Evolutionary conservation across 2,329 filamentous ascomycete genomes (phyloP).

Genomic region (Helotiales sp.): DNA sequence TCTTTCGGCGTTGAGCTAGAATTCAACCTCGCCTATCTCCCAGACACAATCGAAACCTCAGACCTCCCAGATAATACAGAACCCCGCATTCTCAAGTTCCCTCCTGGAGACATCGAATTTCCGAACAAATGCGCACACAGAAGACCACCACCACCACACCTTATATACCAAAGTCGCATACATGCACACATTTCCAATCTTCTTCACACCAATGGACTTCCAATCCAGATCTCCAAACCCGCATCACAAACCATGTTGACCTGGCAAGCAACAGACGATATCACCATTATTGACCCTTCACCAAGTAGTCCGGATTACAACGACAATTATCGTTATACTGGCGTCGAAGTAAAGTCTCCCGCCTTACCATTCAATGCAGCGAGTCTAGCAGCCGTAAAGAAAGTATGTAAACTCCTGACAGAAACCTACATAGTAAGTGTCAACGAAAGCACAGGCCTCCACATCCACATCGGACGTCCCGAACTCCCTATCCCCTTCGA

Average conservation of each 20-base stretch:
- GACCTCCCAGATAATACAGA: neutral
- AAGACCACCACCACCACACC: neutral
- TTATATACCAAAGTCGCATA: neutral
- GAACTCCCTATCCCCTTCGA: neutral
- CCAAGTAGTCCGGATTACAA: neutral
- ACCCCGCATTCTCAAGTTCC: neutral
- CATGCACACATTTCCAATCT: neutral
- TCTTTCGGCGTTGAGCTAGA: neutral
- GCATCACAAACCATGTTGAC: neutral
- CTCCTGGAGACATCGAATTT: neutral
- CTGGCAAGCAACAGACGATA: neutral
- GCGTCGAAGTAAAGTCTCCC: neutral
- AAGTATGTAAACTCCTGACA: neutral
- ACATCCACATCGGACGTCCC: neutral
- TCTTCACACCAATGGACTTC: neutral
- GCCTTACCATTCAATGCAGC: neutral
- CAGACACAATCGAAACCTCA: too few relatives aligned
- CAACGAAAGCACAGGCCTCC: neutral
- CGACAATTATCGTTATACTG: neutral
- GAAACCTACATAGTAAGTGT: neutral
- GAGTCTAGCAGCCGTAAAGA: neutral
- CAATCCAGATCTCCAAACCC: neutral
- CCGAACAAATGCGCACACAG: too few relatives aligned
- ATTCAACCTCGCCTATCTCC: neutral
- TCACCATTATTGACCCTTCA: neutral